Evolutionary conservation across 2,329 filamentous ascomycete genomes (phyloP).

Genomic region (Colletotrichum sansevieriae): DNA sequence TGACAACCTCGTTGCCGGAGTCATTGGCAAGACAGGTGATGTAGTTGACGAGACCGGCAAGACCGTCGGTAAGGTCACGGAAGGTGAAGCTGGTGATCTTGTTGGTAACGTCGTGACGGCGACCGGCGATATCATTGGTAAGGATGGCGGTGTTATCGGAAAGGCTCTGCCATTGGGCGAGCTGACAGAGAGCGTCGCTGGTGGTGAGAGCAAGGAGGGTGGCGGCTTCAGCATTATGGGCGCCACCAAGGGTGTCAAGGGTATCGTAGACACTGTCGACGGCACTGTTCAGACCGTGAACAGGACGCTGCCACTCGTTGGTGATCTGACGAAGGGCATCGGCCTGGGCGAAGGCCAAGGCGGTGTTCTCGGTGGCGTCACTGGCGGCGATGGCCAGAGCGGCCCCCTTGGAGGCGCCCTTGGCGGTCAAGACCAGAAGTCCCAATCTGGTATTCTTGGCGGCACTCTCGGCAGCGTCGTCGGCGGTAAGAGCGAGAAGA

Average conservation of each 20-base stretch:
- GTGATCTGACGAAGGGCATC: conserved; percentile 41
- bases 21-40: conserved; percentile 60
- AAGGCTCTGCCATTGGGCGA: conserved; percentile 54
- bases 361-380: conserved; percentile 38
- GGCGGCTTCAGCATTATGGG: conserved; percentile 48
- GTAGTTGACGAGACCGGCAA: conserved; percentile 60
- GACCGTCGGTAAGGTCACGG: conserved; percentile 56
- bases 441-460: conserved; percentile 22
- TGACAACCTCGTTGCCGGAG: conserved; percentile 55
- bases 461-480: conserved; percentile 30
- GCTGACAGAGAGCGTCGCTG: conserved; percentile 57
- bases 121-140: conserved; percentile 52
- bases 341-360: conserved; percentile 40
- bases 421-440: conserved; percentile 22
- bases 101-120: conserved; percentile 56
- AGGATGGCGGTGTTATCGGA: conserved; percentile 57
- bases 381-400: conserved; percentile 10
- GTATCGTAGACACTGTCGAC: conserved; percentile 41
- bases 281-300: conserved; percentile 46
- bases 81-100: conserved; percentile 56
- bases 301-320: conserved; percentile 40
- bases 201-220: conserved; percentile 49
- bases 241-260: conserved; percentile 47
- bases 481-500: conserved; percentile 28
- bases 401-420: conserved; percentile 18